Percentiles rank a stretch among this genome's conserved stretches.
These are phyloP conservation scores for Blumeriella jaapii DNA, from an alignment of 2,329 filamentous ascomycete genomes.

Conservation along the genomic window DNA sequence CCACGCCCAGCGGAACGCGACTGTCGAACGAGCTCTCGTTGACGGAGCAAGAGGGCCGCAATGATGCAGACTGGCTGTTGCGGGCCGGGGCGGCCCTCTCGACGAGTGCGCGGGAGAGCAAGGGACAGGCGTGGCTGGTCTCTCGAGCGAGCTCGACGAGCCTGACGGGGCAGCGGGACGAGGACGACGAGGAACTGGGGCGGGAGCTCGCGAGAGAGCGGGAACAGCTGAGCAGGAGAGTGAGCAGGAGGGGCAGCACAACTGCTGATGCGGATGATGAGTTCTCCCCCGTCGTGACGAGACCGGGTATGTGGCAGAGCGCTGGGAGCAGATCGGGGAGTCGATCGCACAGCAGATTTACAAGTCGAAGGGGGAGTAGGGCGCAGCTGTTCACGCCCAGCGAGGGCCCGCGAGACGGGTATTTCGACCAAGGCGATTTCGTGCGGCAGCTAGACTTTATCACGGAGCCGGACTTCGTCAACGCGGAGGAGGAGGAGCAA, in stretches of 20 bases:
- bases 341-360: constrained; percentile 36
- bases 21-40: constrained; percentile 14
- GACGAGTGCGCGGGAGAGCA: constrained; percentile 51
- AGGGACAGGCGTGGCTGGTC: constrained; percentile 59
- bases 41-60: constrained; percentile 28
- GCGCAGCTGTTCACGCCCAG: constrained; percentile 31
- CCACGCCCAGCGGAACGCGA: constrained; percentile 18
- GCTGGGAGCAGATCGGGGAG: constrained; percentile 31
- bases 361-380: constrained; percentile 27
- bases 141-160: constrained; percentile 54
- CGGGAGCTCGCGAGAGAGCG: constrained; percentile 40
- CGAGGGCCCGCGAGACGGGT: constrained; percentile 34
- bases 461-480: constrained; percentile 49
- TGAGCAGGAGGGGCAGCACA: constrained; percentile 24
- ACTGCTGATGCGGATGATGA: constrained; percentile 28
- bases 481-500: constrained; percentile 48
- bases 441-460: constrained; percentile 29
- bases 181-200: constrained; percentile 42
- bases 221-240: constrained; percentile 32
- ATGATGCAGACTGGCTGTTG: constrained; percentile 53
- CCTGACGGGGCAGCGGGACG: constrained; percentile 39
- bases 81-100: constrained; percentile 51
- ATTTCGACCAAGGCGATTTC: constrained; percentile 28
- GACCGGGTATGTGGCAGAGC: constrained; percentile 26
- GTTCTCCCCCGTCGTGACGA: constrained; percentile 26